Percentiles rank a stretch among this genome's conserved stretches.
Evolutionary conservation across 2,329 filamentous ascomycete species (phyloP).

Genomic region (Talaromyces amestolkiae): DNA sequence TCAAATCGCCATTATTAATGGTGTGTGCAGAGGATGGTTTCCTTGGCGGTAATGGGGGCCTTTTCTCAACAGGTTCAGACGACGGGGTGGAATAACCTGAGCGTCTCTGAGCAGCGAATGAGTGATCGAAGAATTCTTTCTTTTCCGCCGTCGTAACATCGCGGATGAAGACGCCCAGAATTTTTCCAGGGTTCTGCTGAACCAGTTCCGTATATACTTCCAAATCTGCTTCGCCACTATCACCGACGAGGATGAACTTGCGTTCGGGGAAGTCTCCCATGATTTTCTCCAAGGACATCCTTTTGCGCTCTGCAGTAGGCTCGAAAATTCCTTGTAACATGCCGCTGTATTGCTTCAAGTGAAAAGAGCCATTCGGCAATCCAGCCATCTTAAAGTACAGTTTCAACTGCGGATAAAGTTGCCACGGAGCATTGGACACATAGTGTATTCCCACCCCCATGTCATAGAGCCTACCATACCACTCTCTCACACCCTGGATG

Average conservation of each 20-base stretch:
- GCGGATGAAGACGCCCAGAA: slow-evolving; percentile 87
- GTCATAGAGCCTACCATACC: slow-evolving; percentile 75
- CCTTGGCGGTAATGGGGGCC: slow-evolving; percentile 42
- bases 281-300: slow-evolving; percentile 79
- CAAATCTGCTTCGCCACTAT: slow-evolving; percentile 93
- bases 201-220: slow-evolving; percentile 97
- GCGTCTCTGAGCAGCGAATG: slow-evolving; percentile 36
- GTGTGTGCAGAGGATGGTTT: slow-evolving; percentile 27
- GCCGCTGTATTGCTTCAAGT: slow-evolving; percentile 92
- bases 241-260: slow-evolving; percentile 86
- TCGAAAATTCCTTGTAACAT: slow-evolving; percentile 99
- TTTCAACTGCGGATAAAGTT: slow-evolving; percentile 84
- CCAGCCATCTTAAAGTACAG: slow-evolving; percentile 79
- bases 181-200: slow-evolving; percentile 73
- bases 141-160: slow-evolving; percentile 82
- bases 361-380: slow-evolving; percentile 83
- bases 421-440: slow-evolving; percentile 99
- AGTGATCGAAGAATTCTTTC: slow-evolving; percentile 74
- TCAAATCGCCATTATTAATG: slow-evolving; percentile 22
- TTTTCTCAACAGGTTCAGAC: slow-evolving; percentile 30
- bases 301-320: slow-evolving; percentile 92
- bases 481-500: slow-evolving; percentile 82
- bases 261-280: slow-evolving; percentile 85
- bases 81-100: slow-evolving; percentile 2
- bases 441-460: slow-evolving; percentile 91